phyloP scores from a whole-genome alignment of 129 eudicot genomes.

The carrot (Daucus carota) region DH1_v3.0 NC_030382.2:48808001-48808500 shows the following conservation, averaged over 20 bases:
- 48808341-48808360: slow-evolving; percentile 59
- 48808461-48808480: neutral
- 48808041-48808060: neutral
- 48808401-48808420: slow-evolving; percentile 76
- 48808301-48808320: neutral
- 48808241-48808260: neutral
- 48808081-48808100: neutral
- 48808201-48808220: neutral
- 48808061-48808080: neutral
- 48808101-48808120: neutral
- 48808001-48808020: neutral
- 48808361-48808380: slow-evolving; percentile 77
- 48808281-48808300: neutral
- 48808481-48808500: neutral
- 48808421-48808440: slow-evolving; percentile 23
- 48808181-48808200: neutral
- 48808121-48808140: neutral
- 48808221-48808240: neutral
- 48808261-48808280: neutral
- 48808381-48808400: slow-evolving; percentile 91
- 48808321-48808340: neutral
- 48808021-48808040: neutral
- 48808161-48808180: neutral
- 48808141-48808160: neutral
- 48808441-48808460: neutral